Base-by-base conservation (phyloP, 1,284 basidiomycete species). In the Ceratobasidium papillatum region DNA sequence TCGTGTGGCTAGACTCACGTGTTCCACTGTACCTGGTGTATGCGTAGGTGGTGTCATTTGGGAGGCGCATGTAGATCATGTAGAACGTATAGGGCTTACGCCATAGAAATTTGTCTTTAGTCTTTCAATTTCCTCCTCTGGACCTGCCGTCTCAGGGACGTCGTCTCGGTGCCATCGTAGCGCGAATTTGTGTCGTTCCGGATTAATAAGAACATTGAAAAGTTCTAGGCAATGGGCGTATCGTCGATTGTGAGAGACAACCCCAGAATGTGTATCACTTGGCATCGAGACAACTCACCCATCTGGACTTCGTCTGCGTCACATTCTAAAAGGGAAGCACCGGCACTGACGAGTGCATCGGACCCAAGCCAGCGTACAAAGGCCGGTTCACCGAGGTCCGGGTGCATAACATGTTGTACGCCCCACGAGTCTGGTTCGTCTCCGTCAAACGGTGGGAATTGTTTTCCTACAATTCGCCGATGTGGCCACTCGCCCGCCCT, bases 131-230 rank as follows among this genome's bases (percentile, higher is more conserved):
- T 95, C 94, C 78, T 94, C 90, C 12, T 89, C 87, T n/a, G 84
- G 81, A 0, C 84, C 86, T 0, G 90, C 91, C 34, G 85, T 84
- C 76, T 89, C 89, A 64, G 83, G 84, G 14, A 95, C 86, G 81
- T 94, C 93, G 78, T 95, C 94, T 1, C 93, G 86, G 81, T 95
- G 93, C 93, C 94, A 95, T 52, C 91, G 85, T 59, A 95, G 84
- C 0, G 92, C 91, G 79, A 94, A 95, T 59, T 89, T 85, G 77
- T 91, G 89, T 8, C 82, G 79, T 0, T 83, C 77, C 0, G 93
- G 93, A 80, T 94, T 92, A 76, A 94, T 90, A 66, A 94, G 84
- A 69, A 94, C 80, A 79, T 94, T 94, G 82, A 94, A 94, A 27
- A 94, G 82, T 80, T 94, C 93, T 93, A 79, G 66, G 19, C 45